These are phyloP conservation scores for Aspergillus nanangensis DNA, from an alignment of 495 filamentous ascomycete genomes.

Conservation along the genomic window DNA sequence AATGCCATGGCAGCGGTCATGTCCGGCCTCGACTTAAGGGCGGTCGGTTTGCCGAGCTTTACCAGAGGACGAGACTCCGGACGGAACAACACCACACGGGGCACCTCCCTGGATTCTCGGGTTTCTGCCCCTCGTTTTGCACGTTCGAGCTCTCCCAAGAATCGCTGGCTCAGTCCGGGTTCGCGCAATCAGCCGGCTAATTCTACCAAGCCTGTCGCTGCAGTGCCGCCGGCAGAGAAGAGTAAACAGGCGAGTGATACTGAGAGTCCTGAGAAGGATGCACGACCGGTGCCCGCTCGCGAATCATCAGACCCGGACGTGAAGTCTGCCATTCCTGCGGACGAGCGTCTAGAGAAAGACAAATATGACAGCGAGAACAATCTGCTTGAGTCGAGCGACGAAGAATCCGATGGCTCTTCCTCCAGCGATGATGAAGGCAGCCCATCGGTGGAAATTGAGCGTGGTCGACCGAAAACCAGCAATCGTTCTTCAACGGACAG, in stretches of 20 bases:
- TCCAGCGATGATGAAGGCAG: constrained; percentile 43
- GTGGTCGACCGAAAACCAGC: constrained; percentile 8
- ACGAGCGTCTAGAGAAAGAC: constrained; percentile 69
- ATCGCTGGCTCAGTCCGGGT: constrained; percentile 33
- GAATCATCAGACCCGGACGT: constrained; percentile 28
- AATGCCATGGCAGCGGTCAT: constrained; percentile 36
- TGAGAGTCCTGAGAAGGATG: constrained; percentile 49
- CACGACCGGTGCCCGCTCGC: constrained; percentile 18
- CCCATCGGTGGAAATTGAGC: constrained; percentile 30
- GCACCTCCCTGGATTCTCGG: constrained; percentile 55
- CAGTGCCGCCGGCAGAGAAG: constrained; percentile 48
- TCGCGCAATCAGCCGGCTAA: constrained; percentile 21
- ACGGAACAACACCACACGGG: constrained; percentile 44
- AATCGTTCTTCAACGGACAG: no score
- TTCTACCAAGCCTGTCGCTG: constrained; percentile 30
- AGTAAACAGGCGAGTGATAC: constrained; percentile 48
- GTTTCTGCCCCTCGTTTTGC: constrained; percentile 54
- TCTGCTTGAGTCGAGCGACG: constrained; percentile 48
- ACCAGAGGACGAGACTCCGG: constrained; percentile 35
- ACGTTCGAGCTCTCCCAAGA: constrained; percentile 57
- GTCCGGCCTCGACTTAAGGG: constrained; percentile 33
- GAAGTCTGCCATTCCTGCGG: constrained; percentile 23
- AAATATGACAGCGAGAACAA: constrained; percentile 57
- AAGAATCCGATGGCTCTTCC: constrained; percentile 34
- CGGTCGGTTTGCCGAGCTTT: constrained; percentile 33